A percentile compares a stretch with the other conserved stretches of the same genome.
Evolutionary conservation across 2,329 filamentous ascomycete genomes (phyloP).

Genomic region (Epichloe gansuensis): DNA sequence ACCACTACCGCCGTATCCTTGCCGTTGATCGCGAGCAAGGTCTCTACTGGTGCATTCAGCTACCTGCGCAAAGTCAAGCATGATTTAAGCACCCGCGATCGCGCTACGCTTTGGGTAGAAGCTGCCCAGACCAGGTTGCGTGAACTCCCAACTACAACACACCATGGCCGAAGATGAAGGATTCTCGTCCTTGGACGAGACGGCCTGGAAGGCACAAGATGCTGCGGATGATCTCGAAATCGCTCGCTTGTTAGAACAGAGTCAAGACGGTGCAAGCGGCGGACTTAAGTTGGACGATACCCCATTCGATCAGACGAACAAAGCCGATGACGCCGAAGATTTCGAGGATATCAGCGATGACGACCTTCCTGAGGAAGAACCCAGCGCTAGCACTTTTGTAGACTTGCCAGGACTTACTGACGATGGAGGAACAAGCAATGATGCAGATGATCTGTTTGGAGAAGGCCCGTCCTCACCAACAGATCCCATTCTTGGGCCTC

Average conservation of each 20-base stretch:
- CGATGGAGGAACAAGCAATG: constrained; percentile 47
- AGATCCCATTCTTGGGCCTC: constrained; percentile 27
- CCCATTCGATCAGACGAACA: constrained; percentile 55
- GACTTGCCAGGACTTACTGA: constrained; percentile 45
- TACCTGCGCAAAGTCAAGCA: constrained; percentile 10
- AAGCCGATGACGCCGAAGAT: constrained; percentile 86
- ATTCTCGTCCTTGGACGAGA: constrained; percentile 24
- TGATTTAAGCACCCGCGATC: constrained; percentile 13
- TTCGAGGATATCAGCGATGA: constrained; percentile 87
- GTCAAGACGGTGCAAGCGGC: constrained; percentile 26
- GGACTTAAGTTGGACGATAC: constrained; percentile 31
- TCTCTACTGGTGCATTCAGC: not conserved
- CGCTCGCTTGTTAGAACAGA: constrained; percentile 30
- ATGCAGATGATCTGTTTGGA: constrained; percentile 58
- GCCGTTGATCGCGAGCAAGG: not conserved
- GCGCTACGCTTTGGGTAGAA: constrained; percentile 13
- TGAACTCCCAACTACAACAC: constrained; percentile 7
- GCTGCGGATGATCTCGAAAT: constrained; percentile 38
- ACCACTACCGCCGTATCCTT: not conserved
- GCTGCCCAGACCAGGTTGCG: constrained; percentile 9
- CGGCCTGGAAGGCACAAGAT: constrained; percentile 30
- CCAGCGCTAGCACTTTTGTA: constrained; percentile 26
- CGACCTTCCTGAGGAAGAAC: constrained; percentile 72
- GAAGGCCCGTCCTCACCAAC: constrained; percentile 42
- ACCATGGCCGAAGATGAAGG: constrained; percentile 23